Conservation (phyloP, 306 rosid genomes). For the Rosa chinensis region DNA sequence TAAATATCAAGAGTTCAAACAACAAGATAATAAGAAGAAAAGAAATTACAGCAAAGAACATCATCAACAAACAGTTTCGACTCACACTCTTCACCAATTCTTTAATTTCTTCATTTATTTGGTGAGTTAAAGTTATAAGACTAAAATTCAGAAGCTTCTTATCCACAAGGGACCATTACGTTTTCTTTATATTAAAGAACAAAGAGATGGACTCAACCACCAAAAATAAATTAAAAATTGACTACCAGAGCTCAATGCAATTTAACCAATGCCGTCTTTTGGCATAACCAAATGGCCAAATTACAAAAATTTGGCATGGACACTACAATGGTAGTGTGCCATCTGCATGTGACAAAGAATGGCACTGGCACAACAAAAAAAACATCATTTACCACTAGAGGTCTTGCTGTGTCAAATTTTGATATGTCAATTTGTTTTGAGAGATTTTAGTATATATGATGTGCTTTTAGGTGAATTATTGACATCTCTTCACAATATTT, state of each 20-base stretch:
- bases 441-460: neutral
- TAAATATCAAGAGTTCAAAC: slow-evolving; percentile 4
- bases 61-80: neutral
- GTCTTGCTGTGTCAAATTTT: neutral
- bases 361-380: neutral
- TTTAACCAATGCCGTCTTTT: neutral
- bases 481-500: neutral
- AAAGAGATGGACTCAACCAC: neutral
- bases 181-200: neutral
- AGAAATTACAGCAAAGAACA: neutral
- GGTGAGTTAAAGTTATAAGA: neutral
- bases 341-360: neutral
- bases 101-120: neutral
- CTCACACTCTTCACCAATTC: neutral
- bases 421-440: neutral
- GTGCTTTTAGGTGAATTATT: neutral
- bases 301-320: neutral
- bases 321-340: neutral
- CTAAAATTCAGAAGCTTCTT: neutral
- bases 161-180: neutral
- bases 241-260: neutral
- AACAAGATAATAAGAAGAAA: neutral
- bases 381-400: neutral
- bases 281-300: neutral
- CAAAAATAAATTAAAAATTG: neutral